Evolutionary conservation across 257 asterid species (phyloP), one percentile per base, ranked within the genome.

Genomic region (Rehmannia glutinosa): DNA sequence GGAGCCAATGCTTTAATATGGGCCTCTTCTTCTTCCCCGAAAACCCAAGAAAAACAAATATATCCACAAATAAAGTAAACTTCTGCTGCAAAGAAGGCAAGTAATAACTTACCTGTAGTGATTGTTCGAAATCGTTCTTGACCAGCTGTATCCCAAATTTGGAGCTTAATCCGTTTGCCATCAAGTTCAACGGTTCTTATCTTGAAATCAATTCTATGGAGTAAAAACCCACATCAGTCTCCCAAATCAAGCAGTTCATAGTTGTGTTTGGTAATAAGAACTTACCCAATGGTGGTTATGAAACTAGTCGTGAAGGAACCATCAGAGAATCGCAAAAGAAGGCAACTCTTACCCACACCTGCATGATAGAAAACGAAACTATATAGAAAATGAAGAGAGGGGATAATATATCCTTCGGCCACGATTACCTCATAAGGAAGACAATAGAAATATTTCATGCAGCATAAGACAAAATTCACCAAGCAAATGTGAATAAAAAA

Each of bases 321-420:
- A 82, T 90, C 94, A 43, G 96, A 90, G 87, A 87, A 87, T 71
- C 95, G 90, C 69, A 90, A 80, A 70, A 90, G 97, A 59, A 90
- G 94, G 80, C 97, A 90, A 86, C 96, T 87, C 84, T 90, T 90
- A 77, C 96, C 97, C 57, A 84, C 87, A 77, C 91, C 89, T 81
- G 76, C 46, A 68, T 39, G 65, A 70, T 62, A 39, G 24, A 57
- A 39, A 23, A 64, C 32, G 21, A 47, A 57, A 43, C 33, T 42
- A 51, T 46, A 35, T 66, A 47, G 58, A 33, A 25, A 12, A 42
- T 45, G n/a, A 45, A 15, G 9, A 58, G 58, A 36, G 8, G 30
- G 28, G 24, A 59, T n/a, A n/a, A n/a, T 57, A 5, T 51, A 1
- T 39, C 19, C 19, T 52, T 28, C 1, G 13, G 3, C 42, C 65